A percentile compares a stretch with the other conserved stretches of the same genome.
These are phyloP conservation scores for Sinapis alba DNA, from an alignment of 441 rosid species.

Conservation along the genomic window DNA sequence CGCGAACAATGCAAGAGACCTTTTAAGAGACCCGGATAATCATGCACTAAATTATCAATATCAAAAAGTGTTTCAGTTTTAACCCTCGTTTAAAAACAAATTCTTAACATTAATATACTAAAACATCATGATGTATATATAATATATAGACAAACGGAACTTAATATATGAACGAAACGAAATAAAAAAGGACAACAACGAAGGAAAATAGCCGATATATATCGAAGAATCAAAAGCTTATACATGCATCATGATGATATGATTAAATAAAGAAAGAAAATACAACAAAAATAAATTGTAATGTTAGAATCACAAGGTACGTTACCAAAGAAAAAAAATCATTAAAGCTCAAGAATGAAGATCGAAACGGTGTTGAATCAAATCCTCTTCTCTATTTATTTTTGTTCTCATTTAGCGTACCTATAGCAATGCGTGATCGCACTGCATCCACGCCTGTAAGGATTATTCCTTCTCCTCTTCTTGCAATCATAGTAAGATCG, in stretches of 20 bases:
- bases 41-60: not conserved
- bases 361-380: conserved; percentile 21
- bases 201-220: not conserved
- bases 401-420: conserved; percentile 29
- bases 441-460: conserved; percentile 62
- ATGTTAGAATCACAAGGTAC: not conserved
- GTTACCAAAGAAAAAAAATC: conserved; percentile 2
- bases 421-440: conserved; percentile 55
- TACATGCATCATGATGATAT: conserved; percentile 35
- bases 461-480: conserved; percentile 44
- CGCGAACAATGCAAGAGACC: too few relatives aligned
- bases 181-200: conserved; percentile 21
- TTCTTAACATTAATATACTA: conserved; percentile 10
- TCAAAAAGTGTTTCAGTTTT: not conserved
- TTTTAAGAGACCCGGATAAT: too few relatives aligned
- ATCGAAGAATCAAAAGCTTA: conserved; percentile 31
- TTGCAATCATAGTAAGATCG: conserved; percentile 58
- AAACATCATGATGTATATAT: conserved; percentile 30
- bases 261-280: not conserved
- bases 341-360: conserved; percentile 29
- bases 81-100: not conserved
- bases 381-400: conserved; percentile 22
- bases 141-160: conserved; percentile 26
- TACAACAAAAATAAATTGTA: not conserved
- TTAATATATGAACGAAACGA: conserved; percentile 37